Conservation (phyloP, 169 alveolate species). For the Cryptosporidium xiaoi region DNA sequence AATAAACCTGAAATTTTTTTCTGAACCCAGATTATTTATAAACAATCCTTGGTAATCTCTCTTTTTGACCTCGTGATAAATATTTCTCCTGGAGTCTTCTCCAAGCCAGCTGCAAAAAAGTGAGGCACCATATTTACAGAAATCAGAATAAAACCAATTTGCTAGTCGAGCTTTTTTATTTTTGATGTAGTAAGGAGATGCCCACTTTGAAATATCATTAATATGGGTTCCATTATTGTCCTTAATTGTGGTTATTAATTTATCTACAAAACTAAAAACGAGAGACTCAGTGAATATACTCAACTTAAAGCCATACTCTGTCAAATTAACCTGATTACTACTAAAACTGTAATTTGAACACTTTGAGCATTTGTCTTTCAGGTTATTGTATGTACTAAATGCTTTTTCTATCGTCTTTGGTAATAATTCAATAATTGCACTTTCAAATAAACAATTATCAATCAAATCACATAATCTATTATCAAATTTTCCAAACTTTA, state of each 20-base stretch:
- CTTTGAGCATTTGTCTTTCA: background rate
- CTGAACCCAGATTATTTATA: background rate
- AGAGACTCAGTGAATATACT: conserved; percentile 42
- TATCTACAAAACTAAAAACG: background rate
- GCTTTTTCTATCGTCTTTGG: conserved; percentile 34
- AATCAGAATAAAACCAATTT: background rate
- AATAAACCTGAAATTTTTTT: conserved; percentile 18
- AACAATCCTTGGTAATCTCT: conserved; percentile 61
- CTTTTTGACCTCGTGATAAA: background rate
- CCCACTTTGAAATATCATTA: conserved; percentile 45
- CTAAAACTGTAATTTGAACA: background rate
- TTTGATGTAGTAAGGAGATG: conserved; percentile 38
- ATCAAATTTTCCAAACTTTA: background rate
- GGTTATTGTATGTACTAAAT: conserved; percentile 15
- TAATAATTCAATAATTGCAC: background rate
- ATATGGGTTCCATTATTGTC: conserved; percentile 6
- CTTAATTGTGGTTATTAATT: conserved; percentile 4
- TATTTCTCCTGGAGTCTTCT: conserved; percentile 16
- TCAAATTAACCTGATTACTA: background rate
- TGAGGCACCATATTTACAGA: conserved; percentile 34
- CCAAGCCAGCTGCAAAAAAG: conserved; percentile 38
- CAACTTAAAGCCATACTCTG: conserved; percentile 18
- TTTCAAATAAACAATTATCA: conserved; percentile 12
- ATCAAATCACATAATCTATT: conserved; percentile 32
- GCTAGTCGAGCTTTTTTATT: background rate